Evolutionary conservation across 768 basidiomycete genomes (phyloP).

Genomic region (Hortiboletus campestris): DNA sequence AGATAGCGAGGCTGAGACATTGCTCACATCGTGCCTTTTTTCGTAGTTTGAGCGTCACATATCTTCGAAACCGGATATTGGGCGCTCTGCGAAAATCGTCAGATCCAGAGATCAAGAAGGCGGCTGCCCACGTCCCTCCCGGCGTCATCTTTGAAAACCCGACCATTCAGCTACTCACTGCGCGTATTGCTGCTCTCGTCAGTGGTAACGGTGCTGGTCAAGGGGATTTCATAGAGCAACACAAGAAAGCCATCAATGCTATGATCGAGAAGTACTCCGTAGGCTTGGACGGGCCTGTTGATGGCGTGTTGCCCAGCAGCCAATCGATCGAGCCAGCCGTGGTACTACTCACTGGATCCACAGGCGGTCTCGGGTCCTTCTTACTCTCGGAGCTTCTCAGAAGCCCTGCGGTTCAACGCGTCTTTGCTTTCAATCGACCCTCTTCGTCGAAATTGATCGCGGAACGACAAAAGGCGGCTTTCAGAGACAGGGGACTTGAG

Average conservation of each 20-base stretch:
- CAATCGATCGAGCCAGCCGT: constrained; percentile 14
- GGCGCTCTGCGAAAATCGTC: constrained; percentile 31
- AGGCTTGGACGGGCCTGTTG: constrained; percentile 12
- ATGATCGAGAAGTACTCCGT: constrained; percentile 42
- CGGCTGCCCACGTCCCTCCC: constrained; percentile 25
- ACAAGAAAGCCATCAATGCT: constrained; percentile 28
- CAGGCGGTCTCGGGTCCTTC: constrained; percentile 41
- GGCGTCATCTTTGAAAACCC: constrained; percentile 40
- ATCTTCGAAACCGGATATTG: constrained; percentile 25
- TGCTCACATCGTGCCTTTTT: background rate
- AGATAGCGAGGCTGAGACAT: background rate
- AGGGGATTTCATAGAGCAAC: constrained; percentile 1
- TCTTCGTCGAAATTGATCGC: constrained; percentile 14
- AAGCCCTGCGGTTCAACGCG: constrained; percentile 19
- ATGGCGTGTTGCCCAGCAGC: constrained; percentile 8
- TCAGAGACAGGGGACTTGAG: constrained; percentile 34
- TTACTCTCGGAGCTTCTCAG: constrained; percentile 31
- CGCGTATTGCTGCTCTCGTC: constrained; percentile 15
- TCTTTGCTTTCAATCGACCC: constrained; percentile 36
- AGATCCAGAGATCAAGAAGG: constrained; percentile 26
- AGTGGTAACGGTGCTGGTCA: background rate
- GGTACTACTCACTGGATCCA: constrained; percentile 40
- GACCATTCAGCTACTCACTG: constrained; percentile 36
- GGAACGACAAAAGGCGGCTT: constrained; percentile 29
- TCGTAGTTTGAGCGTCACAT: constrained; percentile 30